These are phyloP conservation scores for Tricholoma saponaceum DNA, from an alignment of 768 basidiomycete genomes.

Conservation along the genomic window DNA sequence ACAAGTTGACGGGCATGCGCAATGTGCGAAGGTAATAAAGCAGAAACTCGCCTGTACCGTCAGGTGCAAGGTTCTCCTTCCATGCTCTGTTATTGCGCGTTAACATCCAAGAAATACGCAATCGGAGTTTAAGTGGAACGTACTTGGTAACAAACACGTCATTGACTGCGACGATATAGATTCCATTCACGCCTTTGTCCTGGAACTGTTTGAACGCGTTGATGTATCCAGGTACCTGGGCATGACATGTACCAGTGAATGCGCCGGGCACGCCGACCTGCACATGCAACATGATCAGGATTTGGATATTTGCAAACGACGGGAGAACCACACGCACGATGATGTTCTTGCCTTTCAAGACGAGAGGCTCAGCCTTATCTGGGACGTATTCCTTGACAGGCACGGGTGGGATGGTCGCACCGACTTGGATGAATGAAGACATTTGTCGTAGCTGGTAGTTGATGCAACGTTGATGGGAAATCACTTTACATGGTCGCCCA, in stretches of 20 bases:
- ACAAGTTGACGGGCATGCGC: too few relatives aligned
- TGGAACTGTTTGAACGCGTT: slow-evolving; percentile 65
- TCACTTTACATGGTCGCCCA: too few relatives aligned
- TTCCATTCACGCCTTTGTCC: slow-evolving; percentile 67
- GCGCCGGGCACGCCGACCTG: slow-evolving; percentile 76
- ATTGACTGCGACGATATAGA: slow-evolving; percentile 75
- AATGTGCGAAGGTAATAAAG: slow-evolving; percentile 4
- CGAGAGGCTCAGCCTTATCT: slow-evolving; percentile 35
- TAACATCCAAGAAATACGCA: neutral
- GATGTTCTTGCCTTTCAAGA: slow-evolving; percentile 56
- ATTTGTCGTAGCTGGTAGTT: too few relatives aligned
- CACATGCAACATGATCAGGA: neutral
- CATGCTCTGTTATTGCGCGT: slow-evolving; percentile 46
- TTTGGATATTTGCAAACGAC: neutral
- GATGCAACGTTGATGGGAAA: too few relatives aligned
- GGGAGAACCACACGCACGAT: slow-evolving; percentile 39
- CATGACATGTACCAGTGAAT: slow-evolving; percentile 70
- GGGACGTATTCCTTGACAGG: slow-evolving; percentile 60
- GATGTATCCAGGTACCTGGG: slow-evolving; percentile 63
- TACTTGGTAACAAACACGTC: slow-evolving; percentile 72
- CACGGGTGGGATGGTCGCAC: slow-evolving; percentile 44
- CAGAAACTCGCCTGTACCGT: slow-evolving; percentile 46
- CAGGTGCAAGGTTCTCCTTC: slow-evolving; percentile 57
- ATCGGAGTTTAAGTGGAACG: slow-evolving; percentile 7
- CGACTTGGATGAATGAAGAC: slow-evolving; percentile 39